Base-by-base conservation (phyloP, 1,284 basidiomycete species). In the Cryptococcus amylolentus region DNA sequence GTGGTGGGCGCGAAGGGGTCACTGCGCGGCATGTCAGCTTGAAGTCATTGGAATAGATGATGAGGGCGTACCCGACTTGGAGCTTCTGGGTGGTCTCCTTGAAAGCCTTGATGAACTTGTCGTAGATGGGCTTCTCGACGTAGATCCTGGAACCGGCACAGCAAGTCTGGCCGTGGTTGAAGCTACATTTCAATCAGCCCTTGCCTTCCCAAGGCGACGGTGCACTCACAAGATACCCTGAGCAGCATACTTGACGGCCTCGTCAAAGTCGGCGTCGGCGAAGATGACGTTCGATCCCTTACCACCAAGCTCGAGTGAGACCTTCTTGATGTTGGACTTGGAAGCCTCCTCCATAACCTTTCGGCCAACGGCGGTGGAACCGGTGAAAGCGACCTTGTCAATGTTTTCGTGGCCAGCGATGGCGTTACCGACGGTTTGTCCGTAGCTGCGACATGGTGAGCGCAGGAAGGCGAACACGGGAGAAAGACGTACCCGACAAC, bases 321-420 rank as follows among this genome's bases (percentile, higher is more conserved):
- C 78, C 52, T 77, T 84, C 81, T 95, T 95, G 67, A 97, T 76
- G 75, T 96, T 94, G 49, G 83, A 86, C 78, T 86, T 84, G 5
- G 91, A 86, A 1, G 91, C 86, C 0, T 87, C 84, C 67, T 89
- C 84, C 82, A 92, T 85, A 77, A 97, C 85, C 75, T 87, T 87
- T 28, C 89, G 83, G 8, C 94, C 93, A 40, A 90, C 86, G 47
- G 88, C 80, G 1, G 89, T 91, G 55, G 78, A 79, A 9, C 81
- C 81, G 18, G 80, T 81, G 71, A 82, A 80, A 1, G 80, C 79
- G 43, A 79, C 72, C 77, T 92, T 93, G 79, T 92, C 88, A 51
- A 93, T 87, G 65, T 86, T 88, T 49, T 72, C 80, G 76, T 93
- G 91, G 16, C 82, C 76, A 8, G 89, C 80, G 61, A 95, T 82